Evolutionary conservation across 129 eudicot genomes (phyloP).

Genomic region (Escallonia herrerae): DNA sequence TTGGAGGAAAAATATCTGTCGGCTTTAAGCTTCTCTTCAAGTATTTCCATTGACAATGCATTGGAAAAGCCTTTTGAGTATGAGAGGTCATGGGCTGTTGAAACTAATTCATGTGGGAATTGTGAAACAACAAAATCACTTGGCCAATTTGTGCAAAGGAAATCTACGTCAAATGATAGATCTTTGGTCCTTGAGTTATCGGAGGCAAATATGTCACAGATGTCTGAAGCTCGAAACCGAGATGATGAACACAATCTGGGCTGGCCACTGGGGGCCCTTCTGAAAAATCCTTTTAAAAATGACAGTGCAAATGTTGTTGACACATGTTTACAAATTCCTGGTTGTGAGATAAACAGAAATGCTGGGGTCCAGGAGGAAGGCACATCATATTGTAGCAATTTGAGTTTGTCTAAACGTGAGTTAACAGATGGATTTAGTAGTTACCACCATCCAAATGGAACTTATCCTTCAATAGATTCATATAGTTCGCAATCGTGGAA

Average conservation of each 20-base stretch:
- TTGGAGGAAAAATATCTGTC: slow-evolving; percentile 46
- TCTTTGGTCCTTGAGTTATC: slow-evolving; percentile 14
- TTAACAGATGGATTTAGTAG: slow-evolving; percentile 4
- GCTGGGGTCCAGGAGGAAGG: slow-evolving; percentile 7
- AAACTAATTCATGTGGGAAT: slow-evolving; percentile 13
- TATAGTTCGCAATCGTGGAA: slow-evolving; percentile 36
- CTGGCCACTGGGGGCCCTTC: slow-evolving; percentile 20
- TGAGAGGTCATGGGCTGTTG: no score
- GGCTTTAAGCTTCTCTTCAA: slow-evolving; percentile 49
- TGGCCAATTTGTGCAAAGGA: slow-evolving; percentile 8
- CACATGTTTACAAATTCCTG: slow-evolving; percentile 12
- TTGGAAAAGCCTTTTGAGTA: slow-evolving; percentile 21
- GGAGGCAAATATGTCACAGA: slow-evolving; percentile 17
- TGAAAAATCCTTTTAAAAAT: slow-evolving; percentile 10
- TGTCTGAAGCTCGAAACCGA: slow-evolving; percentile 22
- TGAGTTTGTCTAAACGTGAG: slow-evolving; percentile 2
- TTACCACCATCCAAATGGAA: slow-evolving; percentile 18
- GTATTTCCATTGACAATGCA: slow-evolving; percentile 21
- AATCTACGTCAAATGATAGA: not conserved
- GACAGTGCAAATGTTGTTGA: slow-evolving; percentile 11
- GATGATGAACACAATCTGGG: slow-evolving; percentile 22
- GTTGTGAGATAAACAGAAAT: slow-evolving; percentile 8
- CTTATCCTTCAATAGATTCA: slow-evolving; percentile 15
- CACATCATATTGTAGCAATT: slow-evolving; percentile 7
- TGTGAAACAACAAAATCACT: slow-evolving; percentile 8